Conservation (phyloP, 2,329 filamentous ascomycete species). For the Pseudomassariella vexata region DNA sequence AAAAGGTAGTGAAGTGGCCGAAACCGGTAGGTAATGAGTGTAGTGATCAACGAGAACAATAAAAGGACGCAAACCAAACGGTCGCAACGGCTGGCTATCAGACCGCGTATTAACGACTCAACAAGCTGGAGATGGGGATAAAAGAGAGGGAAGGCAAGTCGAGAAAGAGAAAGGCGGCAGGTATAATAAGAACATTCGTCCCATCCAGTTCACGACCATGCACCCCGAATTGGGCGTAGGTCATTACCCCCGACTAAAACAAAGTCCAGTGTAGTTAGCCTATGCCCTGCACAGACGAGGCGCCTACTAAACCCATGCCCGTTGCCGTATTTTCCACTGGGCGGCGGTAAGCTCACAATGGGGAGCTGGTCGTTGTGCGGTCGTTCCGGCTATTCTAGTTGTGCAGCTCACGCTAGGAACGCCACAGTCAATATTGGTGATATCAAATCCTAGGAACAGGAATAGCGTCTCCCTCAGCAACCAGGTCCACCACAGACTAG, state of each 20-base stretch:
- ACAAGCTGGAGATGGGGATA: constrained; percentile 8
- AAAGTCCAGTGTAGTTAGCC: not conserved
- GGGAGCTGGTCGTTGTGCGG: too few relatives aligned
- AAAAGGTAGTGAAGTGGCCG: constrained; percentile 16
- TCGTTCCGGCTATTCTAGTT: constrained; percentile 2
- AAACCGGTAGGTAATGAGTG: constrained; percentile 16
- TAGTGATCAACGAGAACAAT: constrained; percentile 15
- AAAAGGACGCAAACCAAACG: constrained; percentile 22
- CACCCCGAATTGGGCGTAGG: not conserved
- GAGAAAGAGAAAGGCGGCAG: constrained; percentile 2
- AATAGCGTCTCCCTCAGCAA: constrained; percentile 11
- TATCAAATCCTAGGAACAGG: constrained; percentile 14
- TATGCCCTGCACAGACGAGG: constrained; percentile 1
- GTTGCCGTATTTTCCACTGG: constrained; percentile 1
- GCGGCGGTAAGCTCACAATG: not conserved
- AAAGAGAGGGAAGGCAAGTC: constrained; percentile 8
- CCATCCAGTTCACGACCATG: constrained; percentile 3
- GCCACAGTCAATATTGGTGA: constrained; percentile 9
- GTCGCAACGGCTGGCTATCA: constrained; percentile 17
- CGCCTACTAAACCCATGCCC: too few relatives aligned
- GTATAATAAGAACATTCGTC: constrained; percentile 9
- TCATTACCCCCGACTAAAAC: not conserved
- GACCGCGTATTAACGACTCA: constrained; percentile 17
- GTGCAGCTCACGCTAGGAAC: constrained; percentile 3
- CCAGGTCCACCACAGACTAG: too few relatives aligned